Percentiles rank a stretch among this genome's conserved stretches.
Conservation (phyloP, 306 rosid genomes). For the Pterocarpus santalinus region DNA sequence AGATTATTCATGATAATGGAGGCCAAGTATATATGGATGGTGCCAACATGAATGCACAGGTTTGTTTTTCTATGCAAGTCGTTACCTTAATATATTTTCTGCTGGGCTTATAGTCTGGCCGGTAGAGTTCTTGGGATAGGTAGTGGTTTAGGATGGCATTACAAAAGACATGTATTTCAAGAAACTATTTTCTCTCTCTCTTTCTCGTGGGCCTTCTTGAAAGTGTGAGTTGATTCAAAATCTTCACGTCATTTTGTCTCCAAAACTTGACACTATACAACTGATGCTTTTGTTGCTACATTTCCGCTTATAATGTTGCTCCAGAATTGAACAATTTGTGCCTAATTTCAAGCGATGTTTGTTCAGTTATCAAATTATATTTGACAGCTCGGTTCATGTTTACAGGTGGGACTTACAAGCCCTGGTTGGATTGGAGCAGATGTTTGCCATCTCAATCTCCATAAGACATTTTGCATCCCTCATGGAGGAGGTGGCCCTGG, state of each 20-base stretch:
- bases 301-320: constrained; percentile 34
- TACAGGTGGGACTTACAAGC: constrained; percentile 95
- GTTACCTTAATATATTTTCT: constrained; percentile 24
- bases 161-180: constrained; percentile 22
- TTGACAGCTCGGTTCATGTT: constrained; percentile 28
- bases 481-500: constrained; percentile 99
- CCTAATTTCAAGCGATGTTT: constrained; percentile 29
- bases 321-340: constrained; percentile 3
- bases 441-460: constrained; percentile 99
- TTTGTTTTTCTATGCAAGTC: constrained; percentile 46
- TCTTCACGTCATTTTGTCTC: constrained; percentile 8
- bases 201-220: background rate
- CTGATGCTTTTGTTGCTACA: constrained; percentile 22
- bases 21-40: constrained; percentile 99
- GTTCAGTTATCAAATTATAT: constrained; percentile 23
- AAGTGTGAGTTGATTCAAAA: constrained; percentile 15
- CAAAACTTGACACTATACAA: background rate
- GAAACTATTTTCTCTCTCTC: constrained; percentile 22
- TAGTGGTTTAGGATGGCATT: constrained; percentile 12
- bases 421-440: constrained; percentile 99
- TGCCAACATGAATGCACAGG: constrained; percentile 99
- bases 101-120: background rate
- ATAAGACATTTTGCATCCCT: constrained; percentile 98
- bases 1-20: constrained; percentile 97
- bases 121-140: background rate